phyloP scores from a whole-genome alignment of 2,329 filamentous ascomycete genomes.

The Plenodomus biglobosus region DNA sequence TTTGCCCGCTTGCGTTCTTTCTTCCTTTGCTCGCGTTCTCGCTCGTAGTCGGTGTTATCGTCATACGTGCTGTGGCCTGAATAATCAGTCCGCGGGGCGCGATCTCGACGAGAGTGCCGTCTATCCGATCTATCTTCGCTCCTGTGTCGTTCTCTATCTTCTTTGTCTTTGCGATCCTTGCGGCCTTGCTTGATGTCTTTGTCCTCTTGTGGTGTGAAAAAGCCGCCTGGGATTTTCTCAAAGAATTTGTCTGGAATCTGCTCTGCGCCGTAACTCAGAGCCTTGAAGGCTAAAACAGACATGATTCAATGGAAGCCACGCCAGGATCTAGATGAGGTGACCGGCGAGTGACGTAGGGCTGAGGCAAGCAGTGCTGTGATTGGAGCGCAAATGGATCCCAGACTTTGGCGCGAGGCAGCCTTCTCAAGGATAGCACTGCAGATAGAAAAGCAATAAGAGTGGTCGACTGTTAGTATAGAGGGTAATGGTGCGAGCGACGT shows the following conservation, averaged over 20 bases:
- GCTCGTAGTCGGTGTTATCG: constrained; percentile 34
- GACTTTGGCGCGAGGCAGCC: constrained; percentile 17
- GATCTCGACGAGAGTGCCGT: constrained; percentile 30
- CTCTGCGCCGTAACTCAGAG: constrained; percentile 43
- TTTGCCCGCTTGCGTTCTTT: constrained; percentile 29
- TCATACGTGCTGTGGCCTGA: constrained; percentile 34
- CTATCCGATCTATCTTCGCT: constrained; percentile 17
- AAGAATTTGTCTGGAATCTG: constrained; percentile 45
- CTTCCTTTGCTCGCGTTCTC: constrained; percentile 22
- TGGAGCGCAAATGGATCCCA: constrained; percentile 26
- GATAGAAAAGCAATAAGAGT: constrained; percentile 11
- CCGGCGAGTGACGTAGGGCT: constrained; percentile 37
- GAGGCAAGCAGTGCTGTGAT: constrained; percentile 30
- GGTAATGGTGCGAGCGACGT: neutral
- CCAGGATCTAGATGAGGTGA: constrained; percentile 28
- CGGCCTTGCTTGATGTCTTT: constrained; percentile 27
- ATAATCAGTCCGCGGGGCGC: constrained; percentile 29
- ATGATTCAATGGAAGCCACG: constrained; percentile 27
- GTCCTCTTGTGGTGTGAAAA: constrained; percentile 37
- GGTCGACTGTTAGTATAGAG: constrained; percentile 2
- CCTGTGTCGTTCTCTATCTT: constrained; percentile 17
- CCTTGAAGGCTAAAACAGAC: constrained; percentile 43
- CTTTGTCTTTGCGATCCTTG: constrained; percentile 18
- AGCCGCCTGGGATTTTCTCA: constrained; percentile 43
- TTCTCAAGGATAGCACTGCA: constrained; percentile 26